phyloP scores from a whole-genome alignment of 2,329 filamentous ascomycete genomes.

The Fusarium agapanthi region DNA sequence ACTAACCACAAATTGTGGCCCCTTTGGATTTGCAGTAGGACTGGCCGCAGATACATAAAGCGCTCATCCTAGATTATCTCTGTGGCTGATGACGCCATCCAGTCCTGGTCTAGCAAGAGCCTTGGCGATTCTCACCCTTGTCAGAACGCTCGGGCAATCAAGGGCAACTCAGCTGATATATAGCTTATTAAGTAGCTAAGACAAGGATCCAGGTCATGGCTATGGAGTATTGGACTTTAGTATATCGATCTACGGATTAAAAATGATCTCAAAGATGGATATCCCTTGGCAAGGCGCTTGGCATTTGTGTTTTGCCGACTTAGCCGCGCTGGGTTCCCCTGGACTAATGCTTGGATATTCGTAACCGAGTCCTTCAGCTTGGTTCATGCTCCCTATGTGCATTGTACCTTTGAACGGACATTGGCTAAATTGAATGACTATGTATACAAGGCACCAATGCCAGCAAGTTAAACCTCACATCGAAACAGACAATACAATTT shows the following conservation, averaged over 20 bases:
- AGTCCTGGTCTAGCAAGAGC: not conserved
- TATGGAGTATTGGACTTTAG: accelerated
- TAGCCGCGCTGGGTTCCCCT: not conserved
- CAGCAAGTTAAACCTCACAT: not conserved
- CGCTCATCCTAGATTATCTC: not conserved
- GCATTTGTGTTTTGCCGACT: not conserved
- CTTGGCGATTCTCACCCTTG: not conserved
- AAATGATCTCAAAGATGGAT: accelerated
- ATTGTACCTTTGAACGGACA: not conserved
- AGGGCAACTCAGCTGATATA: not conserved
- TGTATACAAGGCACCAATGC: not conserved
- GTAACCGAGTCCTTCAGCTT: too few relatives aligned
- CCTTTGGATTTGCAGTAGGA: not conserved
- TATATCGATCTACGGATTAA: not conserved
- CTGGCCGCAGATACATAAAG: accelerated
- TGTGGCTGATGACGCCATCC: not conserved
- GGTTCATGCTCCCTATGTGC: accelerated
- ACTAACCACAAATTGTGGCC: not conserved
- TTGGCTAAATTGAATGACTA: accelerated
- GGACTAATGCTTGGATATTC: not conserved
- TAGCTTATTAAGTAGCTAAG: accelerated
- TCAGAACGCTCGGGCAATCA: not conserved
- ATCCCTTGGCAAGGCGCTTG: not conserved
- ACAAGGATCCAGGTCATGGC: accelerated
- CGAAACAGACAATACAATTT: not conserved